Evolutionary conservation across 768 basidiomycete species (phyloP).

Genomic region (Melanogaster broomeanus): DNA sequence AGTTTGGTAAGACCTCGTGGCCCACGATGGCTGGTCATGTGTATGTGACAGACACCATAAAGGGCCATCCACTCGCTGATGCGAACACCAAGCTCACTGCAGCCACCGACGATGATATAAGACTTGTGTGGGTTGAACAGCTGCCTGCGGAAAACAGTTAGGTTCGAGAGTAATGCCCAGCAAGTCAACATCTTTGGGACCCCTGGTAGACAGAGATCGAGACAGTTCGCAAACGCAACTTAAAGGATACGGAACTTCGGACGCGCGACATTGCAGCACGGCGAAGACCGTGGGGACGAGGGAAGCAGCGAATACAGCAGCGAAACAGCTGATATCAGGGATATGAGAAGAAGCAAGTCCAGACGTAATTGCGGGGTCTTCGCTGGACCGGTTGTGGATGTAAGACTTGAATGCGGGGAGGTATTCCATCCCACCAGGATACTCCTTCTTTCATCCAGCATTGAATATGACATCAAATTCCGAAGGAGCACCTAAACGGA

Average conservation of each 20-base stretch:
- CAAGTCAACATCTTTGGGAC: slow-evolving; percentile 5
- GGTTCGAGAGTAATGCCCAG: slow-evolving; percentile 19
- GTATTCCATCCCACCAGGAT: slow-evolving; percentile 15
- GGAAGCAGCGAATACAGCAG: no score
- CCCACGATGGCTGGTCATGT: slow-evolving; percentile 30
- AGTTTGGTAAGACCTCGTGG: slow-evolving; percentile 15
- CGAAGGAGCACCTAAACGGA: slow-evolving; percentile 10
- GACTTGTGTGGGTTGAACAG: slow-evolving; percentile 32
- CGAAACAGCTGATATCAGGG: slow-evolving; percentile 23
- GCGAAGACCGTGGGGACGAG: slow-evolving; percentile 19
- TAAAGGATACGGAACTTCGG: slow-evolving; percentile 13
- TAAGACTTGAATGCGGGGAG: slow-evolving; percentile 28
- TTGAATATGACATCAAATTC: slow-evolving; percentile 30
- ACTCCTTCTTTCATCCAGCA: slow-evolving; percentile 11
- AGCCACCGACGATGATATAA: slow-evolving; percentile 21
- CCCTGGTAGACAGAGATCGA: slow-evolving; percentile 12
- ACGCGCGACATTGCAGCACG: slow-evolving; percentile 19
- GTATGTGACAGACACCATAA: slow-evolving; percentile 32
- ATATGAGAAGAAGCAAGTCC: slow-evolving; percentile 17
- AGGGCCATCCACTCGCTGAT: slow-evolving; percentile 36
- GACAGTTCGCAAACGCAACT: slow-evolving; percentile 4
- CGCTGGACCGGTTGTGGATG: slow-evolving; percentile 21
- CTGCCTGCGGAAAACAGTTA: slow-evolving; percentile 13
- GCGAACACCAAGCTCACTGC: slow-evolving; percentile 24
- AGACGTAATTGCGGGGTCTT: slow-evolving; percentile 14